These are phyloP conservation scores for Blepharisma stoltei DNA, from an alignment of 73 alveolate genomes.

Conservation along the genomic window DNA sequence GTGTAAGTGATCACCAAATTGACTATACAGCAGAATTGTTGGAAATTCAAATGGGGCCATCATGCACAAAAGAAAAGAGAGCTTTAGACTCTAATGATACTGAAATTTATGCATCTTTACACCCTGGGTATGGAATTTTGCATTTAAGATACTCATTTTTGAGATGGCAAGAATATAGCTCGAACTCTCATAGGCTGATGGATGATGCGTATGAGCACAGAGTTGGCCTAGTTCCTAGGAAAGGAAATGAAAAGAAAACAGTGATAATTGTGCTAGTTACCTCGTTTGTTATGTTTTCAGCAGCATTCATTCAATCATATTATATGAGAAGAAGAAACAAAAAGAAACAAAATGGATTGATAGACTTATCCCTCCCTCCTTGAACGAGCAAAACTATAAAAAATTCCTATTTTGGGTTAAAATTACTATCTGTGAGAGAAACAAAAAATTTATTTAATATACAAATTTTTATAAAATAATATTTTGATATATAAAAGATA, in stretches of 20 bases:
- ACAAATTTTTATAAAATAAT: no score
- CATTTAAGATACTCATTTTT: neutral
- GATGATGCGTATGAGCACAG: neutral
- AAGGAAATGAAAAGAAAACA: neutral
- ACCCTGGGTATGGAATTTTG: slow-evolving; percentile 7
- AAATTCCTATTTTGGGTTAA: no score
- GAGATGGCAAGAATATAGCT: slow-evolving; percentile 8
- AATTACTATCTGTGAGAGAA: no score
- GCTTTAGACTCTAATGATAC: neutral
- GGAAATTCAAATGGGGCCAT: neutral
- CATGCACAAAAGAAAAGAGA: neutral
- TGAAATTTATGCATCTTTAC: neutral
- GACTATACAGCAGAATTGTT: neutral
- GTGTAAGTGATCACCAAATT: neutral
- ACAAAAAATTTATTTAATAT: no score
- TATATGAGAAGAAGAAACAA: neutral
- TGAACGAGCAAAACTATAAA: no score
- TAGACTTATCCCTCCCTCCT: no score
- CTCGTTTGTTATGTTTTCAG: neutral
- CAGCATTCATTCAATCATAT: neutral
- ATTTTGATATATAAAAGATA: no score
- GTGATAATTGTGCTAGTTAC: neutral
- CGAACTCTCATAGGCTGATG: neutral
- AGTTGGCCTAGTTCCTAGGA: neutral
- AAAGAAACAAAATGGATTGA: neutral